Evolutionary conservation across 2,329 filamentous ascomycete species (phyloP).

Genomic region (Phialophora tarda): DNA sequence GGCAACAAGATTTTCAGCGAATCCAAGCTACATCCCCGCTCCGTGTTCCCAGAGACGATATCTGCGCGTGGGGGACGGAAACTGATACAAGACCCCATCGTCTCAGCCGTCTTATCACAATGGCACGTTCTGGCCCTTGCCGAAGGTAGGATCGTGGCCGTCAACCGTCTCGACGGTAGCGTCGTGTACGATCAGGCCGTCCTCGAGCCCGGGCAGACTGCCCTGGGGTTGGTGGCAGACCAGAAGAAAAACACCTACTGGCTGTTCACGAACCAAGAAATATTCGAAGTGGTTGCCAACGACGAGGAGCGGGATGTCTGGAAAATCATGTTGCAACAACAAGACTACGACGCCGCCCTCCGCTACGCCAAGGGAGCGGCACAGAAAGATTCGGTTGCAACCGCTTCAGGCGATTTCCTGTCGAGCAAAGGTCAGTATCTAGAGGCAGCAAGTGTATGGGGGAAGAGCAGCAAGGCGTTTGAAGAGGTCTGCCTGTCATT

Average conservation of each 20-base stretch:
- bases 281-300: conserved; percentile 88
- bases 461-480: conserved; percentile 94
- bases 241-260: conserved; percentile 96
- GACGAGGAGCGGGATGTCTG: conserved; percentile 93
- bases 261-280: conserved; percentile 89
- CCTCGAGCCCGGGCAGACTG: conserved; percentile 76
- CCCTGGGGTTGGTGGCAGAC: conserved; percentile 85
- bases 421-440: conserved; percentile 79
- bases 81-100: conserved; percentile 72
- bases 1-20: conserved; percentile 77
- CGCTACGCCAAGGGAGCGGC: conserved; percentile 78
- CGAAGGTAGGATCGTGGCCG: conserved; percentile 79
- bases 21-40: conserved; percentile 75
- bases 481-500: conserved; percentile 92
- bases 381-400: conserved; percentile 90
- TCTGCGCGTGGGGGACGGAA: conserved; percentile 68
- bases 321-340: conserved; percentile 86
- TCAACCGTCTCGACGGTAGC: conserved; percentile 84
- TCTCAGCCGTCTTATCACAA: conserved; percentile 83
- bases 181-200: conserved; percentile 88
- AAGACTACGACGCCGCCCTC: conserved; percentile 87
- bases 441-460: conserved; percentile 88
- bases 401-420: conserved; percentile 87
- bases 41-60: conserved; percentile 73
- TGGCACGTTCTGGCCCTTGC: conserved; percentile 90